Base-by-base conservation (phyloP, 2,329 filamentous ascomycete genomes). In the Pseudogymnoascus sp. region DNA sequence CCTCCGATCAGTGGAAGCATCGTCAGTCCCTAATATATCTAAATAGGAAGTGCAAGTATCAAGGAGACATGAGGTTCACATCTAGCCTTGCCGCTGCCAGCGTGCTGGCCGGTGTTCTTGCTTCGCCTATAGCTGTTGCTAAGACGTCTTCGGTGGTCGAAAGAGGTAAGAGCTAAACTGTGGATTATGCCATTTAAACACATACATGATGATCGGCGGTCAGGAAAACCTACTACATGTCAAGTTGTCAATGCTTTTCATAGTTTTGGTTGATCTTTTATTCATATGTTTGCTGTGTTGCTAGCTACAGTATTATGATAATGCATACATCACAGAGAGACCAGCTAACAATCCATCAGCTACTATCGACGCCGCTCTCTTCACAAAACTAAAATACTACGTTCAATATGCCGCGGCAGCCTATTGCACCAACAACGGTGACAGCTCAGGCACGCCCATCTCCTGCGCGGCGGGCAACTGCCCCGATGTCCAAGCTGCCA, bases 361-460 rank as follows among this genome's bases (percentile, higher is more conserved):
- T 52, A 65, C 79, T 11, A 16, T 67, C 3, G 60, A 64, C 12
- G 28, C 30, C 4, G 64, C 39, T 11, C 39, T 62, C 7, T 49
- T 70, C 23, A 55, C 62, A 33, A 66, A 65, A 36, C 63, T 70
- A 45, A 49, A 64, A 16, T 64, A 63, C 19, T 68, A 67, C 45
- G 64, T 64, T 9, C 64, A 70, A 39, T 69, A 69, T 41, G 64
- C 68, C 1, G 65, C 65, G 1, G 68, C 69, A 6, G 67, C 68
- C 11, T 70, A 70, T 39, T 70, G 69, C 58, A 1, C n/a, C 22
- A 62, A 62, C 42, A 68, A 68, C 59, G 55, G 36, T n/a, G 66
- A 67, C 45, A 63, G 63, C 22, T 42, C 65, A 0, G 65, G 67
- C 16, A 60, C 45, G 14, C 52, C 60, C 22, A 62, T 70, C 9